phyloP scores from a whole-genome alignment of 139 green algal species.

The Ettlia oleoabundans region DNA sequence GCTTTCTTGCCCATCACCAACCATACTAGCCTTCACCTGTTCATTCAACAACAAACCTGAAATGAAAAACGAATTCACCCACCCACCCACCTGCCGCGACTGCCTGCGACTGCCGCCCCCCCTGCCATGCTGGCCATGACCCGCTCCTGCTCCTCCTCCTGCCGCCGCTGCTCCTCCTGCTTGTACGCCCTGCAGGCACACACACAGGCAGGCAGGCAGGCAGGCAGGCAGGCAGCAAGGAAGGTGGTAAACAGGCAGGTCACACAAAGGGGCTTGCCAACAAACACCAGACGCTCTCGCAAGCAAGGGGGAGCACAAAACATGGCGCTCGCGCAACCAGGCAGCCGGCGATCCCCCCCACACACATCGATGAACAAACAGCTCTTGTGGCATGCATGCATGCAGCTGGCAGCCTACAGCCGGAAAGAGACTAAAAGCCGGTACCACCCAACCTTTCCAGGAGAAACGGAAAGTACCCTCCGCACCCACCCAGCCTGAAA shows the following conservation, averaged over 20 bases:
- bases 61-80: too few relatives aligned
- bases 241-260: background rate
- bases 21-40: background rate
- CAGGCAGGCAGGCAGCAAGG: background rate
- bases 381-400: too few relatives aligned
- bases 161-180: conserved; percentile 44
- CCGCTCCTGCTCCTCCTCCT: conserved; percentile 36
- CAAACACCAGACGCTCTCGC: too few relatives aligned
- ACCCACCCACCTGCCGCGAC: background rate
- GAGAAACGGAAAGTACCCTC: background rate
- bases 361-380: too few relatives aligned
- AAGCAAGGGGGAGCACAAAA: too few relatives aligned
- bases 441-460: background rate
- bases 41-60: too few relatives aligned
- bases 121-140: conserved; percentile 25
- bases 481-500: background rate
- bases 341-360: too few relatives aligned
- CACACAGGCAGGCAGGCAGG: background rate
- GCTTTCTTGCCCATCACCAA: too few relatives aligned
- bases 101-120: background rate
- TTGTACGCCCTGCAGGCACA: conserved; percentile 18
- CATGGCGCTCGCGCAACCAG: too few relatives aligned
- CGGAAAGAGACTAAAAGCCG: too few relatives aligned
- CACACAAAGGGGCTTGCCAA: background rate
- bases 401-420: too few relatives aligned